phyloP scores from a whole-genome alignment of 176 grass and related monocot genomes.

The Pharus latifolius region DNA sequence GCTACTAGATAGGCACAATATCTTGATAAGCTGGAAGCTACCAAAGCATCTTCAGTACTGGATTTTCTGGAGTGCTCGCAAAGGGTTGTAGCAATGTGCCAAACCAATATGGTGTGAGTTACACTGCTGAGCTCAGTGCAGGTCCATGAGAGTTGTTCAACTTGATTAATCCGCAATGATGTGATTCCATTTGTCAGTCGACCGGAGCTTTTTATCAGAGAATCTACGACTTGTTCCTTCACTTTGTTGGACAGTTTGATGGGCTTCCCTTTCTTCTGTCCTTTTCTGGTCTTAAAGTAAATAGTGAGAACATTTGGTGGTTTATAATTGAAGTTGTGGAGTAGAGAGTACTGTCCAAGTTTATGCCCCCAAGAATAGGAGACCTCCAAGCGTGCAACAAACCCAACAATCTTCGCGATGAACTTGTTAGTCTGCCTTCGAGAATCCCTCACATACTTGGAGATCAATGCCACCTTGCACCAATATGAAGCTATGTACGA shows the following conservation, averaged over 20 bases:
- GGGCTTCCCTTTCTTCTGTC: background rate
- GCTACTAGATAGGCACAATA: too few species aligned
- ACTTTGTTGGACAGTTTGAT: background rate
- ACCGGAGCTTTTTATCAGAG: background rate
- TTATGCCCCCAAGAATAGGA: background rate
- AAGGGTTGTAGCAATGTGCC: background rate
- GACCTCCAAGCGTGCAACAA: background rate
- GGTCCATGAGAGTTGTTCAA: background rate
- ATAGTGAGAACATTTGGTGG: background rate
- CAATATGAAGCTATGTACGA: background rate
- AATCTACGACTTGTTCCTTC: background rate
- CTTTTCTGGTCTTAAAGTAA: background rate
- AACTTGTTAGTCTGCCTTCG: too few species aligned
- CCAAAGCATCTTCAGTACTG: too few species aligned
- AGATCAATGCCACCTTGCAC: slow-evolving; percentile 4
- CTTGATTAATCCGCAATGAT: background rate
- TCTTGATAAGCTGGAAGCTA: too few species aligned
- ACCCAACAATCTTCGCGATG: background rate
- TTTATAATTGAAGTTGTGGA: background rate
- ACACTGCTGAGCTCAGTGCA: background rate
- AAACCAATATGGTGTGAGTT: background rate
- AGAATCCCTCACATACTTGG: background rate
- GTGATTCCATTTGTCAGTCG: background rate
- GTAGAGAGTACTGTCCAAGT: background rate
- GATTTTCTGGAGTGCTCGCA: too few species aligned